phyloP scores from a whole-genome alignment of 2,329 filamentous ascomycete genomes.

The Curvularia hawaiiensis region DNA sequence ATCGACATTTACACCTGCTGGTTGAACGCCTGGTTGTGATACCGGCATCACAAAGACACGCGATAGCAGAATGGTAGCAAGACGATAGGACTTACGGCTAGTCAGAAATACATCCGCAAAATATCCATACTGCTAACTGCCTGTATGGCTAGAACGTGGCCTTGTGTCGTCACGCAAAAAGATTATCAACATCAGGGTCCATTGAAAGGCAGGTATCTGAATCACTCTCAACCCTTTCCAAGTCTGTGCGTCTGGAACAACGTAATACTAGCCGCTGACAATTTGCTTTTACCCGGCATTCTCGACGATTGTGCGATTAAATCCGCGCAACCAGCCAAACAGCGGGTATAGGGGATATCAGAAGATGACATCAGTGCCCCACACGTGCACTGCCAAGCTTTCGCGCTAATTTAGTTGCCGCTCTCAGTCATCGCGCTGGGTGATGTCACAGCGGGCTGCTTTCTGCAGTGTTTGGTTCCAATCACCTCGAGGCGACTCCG shows the following conservation, averaged over 20 bases:
- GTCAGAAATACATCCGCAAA: background rate
- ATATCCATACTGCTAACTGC: background rate
- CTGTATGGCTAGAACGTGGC: no score
- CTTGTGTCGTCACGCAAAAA: background rate
- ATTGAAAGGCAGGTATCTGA: background rate
- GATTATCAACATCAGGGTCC: background rate
- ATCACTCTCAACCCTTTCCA: background rate
- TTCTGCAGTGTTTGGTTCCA: background rate
- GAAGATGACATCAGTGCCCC: conserved; percentile 13
- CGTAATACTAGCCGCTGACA: background rate
- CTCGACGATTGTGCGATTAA: background rate
- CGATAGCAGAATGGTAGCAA: background rate
- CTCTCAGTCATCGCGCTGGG: background rate
- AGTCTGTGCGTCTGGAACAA: background rate
- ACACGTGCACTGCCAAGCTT: conserved; percentile 7
- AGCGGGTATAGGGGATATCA: background rate
- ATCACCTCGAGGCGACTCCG: background rate
- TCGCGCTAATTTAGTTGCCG: conserved; percentile 7
- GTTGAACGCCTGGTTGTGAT: background rate
- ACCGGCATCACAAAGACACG: background rate
- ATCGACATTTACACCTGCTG: background rate
- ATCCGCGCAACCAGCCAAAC: background rate
- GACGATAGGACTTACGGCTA: background rate
- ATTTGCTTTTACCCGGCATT: background rate
- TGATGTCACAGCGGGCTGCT: conserved; percentile 5